Evolutionary conservation across 345 rosid species (phyloP), one percentile per base, ranked within the genome.

Genomic region (Camelina sativa): DNA sequence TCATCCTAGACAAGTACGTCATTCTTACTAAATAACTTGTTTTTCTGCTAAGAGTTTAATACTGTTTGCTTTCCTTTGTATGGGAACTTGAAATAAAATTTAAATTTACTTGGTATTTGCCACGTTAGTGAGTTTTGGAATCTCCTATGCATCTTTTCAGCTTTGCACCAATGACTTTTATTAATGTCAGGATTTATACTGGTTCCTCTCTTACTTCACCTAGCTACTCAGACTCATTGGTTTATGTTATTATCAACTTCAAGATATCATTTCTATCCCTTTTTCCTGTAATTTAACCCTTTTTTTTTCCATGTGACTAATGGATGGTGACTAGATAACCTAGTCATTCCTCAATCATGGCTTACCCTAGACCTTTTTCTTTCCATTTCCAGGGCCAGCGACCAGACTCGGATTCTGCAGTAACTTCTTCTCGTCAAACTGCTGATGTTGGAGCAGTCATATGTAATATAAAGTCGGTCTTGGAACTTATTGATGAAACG

Each of bases 351-450:
- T 44, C 47, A 35, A 7, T 65, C 38, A 43, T 47, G 65, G 55
- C 76, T 71, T 77, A 58, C 52, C 34, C 66, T 67, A 50, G 67
- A 56, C 51, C 35, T 54, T 64, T 17, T 80, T 51, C 38, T 63
- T 76, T 82, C 48, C 43, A 20, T 57, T 53, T 77, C 54, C 83
- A 90, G 97, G 97, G 93, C 56, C 97, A 88, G 84, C 86, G 96
- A 67, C 77, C 88, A 15, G 97, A 95, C 82, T 84, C 91, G 52
- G 99, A 95, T 86, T 85, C 89, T 62, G 89, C 97, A 30, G 93
- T 84, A 41, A 87, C 97, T 78, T 94, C 97, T 75, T 85, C 97
- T 47, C 90, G 88, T 68, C 97, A 90, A 85, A 90, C 80, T 80
- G 84, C 87, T 83, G 99, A 95, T 81, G 78, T 86, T 75, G 97